Evolutionary conservation across 257 asterid genomes (phyloP).

Genomic region (Solanum peruvianum): DNA sequence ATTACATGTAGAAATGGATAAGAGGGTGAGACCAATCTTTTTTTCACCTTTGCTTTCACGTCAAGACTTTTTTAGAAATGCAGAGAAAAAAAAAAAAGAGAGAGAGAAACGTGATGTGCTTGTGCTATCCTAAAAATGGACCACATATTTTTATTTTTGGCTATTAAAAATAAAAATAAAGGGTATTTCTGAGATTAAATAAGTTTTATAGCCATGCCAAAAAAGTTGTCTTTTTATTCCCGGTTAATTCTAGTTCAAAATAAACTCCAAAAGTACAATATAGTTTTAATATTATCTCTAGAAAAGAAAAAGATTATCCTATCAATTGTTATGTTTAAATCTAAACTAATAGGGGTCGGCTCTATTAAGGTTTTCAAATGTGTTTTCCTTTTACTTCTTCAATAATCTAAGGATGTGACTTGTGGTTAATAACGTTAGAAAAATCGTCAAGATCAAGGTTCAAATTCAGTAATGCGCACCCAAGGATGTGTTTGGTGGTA

Average conservation of each 20-base stretch:
- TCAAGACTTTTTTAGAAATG: constrained; percentile 18
- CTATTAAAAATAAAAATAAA: background rate
- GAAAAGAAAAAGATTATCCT: background rate
- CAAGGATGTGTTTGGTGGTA: background rate
- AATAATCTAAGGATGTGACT: background rate
- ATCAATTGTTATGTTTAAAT: background rate
- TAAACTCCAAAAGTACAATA: background rate
- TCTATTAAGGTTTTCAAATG: background rate
- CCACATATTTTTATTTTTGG: constrained; percentile 4
- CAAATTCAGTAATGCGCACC: background rate
- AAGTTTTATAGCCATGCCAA: background rate
- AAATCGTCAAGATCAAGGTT: background rate
- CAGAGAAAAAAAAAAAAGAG: background rate
- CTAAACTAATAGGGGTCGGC: background rate
- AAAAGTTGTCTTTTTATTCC: background rate
- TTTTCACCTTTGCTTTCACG: constrained; percentile 31
- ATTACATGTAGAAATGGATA: background rate
- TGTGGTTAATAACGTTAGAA: background rate
- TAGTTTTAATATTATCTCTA: background rate
- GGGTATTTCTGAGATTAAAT: background rate
- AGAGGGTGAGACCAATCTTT: background rate
- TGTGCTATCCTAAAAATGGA: constrained; percentile 31
- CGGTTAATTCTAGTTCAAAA: background rate
- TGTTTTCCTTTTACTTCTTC: background rate
- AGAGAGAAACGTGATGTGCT: constrained; percentile 1